Evolutionary conservation across 768 basidiomycete genomes (phyloP), one percentile per base, ranked within the genome.

Genomic region (Hydnomerulius pinastri): DNA sequence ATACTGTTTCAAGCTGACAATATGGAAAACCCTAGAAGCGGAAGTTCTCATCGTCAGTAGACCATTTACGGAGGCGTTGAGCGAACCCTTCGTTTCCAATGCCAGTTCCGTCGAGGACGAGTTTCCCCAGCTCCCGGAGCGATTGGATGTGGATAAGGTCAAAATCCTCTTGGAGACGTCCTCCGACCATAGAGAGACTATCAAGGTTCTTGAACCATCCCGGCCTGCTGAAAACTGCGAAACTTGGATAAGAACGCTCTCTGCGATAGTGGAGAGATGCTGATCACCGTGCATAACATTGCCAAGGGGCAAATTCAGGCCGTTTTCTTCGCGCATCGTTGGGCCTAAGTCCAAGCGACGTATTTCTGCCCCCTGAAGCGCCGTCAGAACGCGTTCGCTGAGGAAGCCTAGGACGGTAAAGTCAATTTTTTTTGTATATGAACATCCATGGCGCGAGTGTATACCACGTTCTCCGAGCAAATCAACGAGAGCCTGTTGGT

Each of bases 51-150:
- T 36, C 20, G 47, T 59, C 38, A 59, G 51, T 46, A 18, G 36
- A 48, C 11, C 33, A 9, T 11, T 21, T 27, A 49, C 41, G n/a
- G 30, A 43, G 9, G 35, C 44, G 43, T 30, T 20, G 27, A 17
- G 59, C 78, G 41, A 50, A 85, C 85, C 77, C 80, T 74, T 86
- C 83, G 56, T 86, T 82, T 32, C 78, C 73, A 28, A 86, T 78
- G 10, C 75, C 73, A 8, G 83, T 83, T 50, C 77, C 72, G 57
- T 77, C 74, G 18, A 85, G 65, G 32, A 71, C 61, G 27, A 86
- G 69, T 11, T 62, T 68, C 4, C 72, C 62, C 10, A 86, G 73
- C 39, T 68, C 73, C 4, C 78, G 81, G 13, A 86, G 74, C 51
- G 77, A 77, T 47, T 80, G 78, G 18, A 86, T 74, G 48, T 78